Conservation (phyloP, 2,329 filamentous ascomycete species). For the Leptographium lundbergii region DNA sequence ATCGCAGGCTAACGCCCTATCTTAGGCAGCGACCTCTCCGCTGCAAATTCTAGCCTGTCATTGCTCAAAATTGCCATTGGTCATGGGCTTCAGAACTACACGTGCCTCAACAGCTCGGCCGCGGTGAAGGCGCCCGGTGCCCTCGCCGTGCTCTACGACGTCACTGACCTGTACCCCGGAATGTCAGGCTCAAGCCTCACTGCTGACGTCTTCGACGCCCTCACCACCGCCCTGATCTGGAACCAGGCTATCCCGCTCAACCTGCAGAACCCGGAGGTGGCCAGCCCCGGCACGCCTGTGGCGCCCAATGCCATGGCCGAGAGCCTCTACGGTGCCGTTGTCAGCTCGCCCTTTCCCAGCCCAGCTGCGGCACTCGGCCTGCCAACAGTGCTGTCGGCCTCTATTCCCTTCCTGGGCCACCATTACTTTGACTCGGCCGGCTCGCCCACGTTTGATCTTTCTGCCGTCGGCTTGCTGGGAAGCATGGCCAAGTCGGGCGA, state of each 20-base stretch:
- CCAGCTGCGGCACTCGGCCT: slow-evolving; percentile 25
- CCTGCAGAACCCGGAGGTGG: slow-evolving; percentile 20
- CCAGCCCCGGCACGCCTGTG: slow-evolving; percentile 15
- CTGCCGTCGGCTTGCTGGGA: slow-evolving; percentile 25
- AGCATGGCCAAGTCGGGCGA: slow-evolving; percentile 34
- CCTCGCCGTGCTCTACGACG: slow-evolving; percentile 48
- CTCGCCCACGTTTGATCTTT: slow-evolving; percentile 48
- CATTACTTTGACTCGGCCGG: slow-evolving; percentile 51
- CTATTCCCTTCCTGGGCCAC: slow-evolving; percentile 40
- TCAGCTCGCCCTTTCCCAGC: slow-evolving; percentile 30
- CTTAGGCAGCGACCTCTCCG: slow-evolving; percentile 31
- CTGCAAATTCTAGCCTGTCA: slow-evolving; percentile 23
- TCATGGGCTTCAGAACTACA: slow-evolving; percentile 59
- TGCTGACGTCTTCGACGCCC: slow-evolving; percentile 22
- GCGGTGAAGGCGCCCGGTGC: slow-evolving; percentile 32
- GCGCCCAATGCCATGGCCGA: slow-evolving; percentile 16
- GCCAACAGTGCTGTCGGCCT: slow-evolving; percentile 14
- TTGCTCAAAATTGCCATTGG: slow-evolving; percentile 47
- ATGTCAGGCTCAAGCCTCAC: slow-evolving; percentile 25
- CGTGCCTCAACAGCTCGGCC: slow-evolving; percentile 30
- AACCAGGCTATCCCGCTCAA: slow-evolving; percentile 34
- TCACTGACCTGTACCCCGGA: slow-evolving; percentile 37
- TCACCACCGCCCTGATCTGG: slow-evolving; percentile 29
- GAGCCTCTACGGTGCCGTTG: slow-evolving; percentile 27
- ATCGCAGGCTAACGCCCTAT: neutral